Evolutionary conservation across 2,329 filamentous ascomycete species (phyloP), one percentile per base, ranked within the genome.

Genomic region (Colletotrichum tropicicola): DNA sequence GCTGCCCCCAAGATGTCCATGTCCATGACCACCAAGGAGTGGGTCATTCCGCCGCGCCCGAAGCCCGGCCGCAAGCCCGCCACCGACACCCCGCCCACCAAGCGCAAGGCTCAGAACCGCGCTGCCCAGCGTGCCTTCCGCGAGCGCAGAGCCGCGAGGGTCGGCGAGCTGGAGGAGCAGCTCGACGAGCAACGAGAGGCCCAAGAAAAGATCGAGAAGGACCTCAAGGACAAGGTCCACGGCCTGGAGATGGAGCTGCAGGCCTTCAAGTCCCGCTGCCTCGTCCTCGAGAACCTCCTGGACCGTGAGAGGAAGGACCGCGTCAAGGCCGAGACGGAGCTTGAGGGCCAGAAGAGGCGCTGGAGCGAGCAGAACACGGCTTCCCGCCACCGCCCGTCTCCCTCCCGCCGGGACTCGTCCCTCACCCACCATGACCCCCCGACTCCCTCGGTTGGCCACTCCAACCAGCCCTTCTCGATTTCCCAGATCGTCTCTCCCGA

Each of bases 1-100:
- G 49, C 57, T 41, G 35, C 44, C 37, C 82, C 82, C 52, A 85
- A 84, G 73, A 77, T 82, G 55, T 87, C 84, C 55, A 77, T 82
- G 55, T 87, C 84, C 55, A 88, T 94, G 76, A 95, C 92, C 35
- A 92, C 87, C 71, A 94, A 90, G 77, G 91, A 95, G 87, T 96
- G 92, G 92, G 86, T 95, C 23, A 89, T 96, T 45, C 92, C 92
- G 23, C 92, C 92, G 27, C 87, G 92, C 66, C 92, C 92, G 48
- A 95, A 94, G 83, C 95, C 96, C 21, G 95, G 95, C 51, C 89
- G 95, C 71, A 98, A 98, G 84, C 94, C 95, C 3, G 93, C 93
- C 48, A 97, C 93, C 35, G 94, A 98, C 74, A 97, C 94, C 55
- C 94, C 94, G 13, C 92, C 92, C 2, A 97, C 94, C 44, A 97